Conservation (phyloP, 2,329 filamentous ascomycete genomes). For the Colletotrichum horii region DNA sequence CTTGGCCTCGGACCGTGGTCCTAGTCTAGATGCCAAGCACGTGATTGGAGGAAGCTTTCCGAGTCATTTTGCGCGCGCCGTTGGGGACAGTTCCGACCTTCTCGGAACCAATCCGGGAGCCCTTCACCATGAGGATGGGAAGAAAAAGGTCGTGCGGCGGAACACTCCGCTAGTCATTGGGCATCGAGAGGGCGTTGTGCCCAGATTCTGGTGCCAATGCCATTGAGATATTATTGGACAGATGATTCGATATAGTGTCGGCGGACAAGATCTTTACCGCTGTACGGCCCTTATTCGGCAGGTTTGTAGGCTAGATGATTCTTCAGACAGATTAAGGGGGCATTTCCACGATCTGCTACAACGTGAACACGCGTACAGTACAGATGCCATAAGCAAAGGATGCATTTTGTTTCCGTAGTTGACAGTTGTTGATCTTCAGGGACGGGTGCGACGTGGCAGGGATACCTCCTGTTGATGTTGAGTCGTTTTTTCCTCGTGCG, state of each 20-base stretch:
- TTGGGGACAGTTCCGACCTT: background rate
- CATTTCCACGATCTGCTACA: background rate
- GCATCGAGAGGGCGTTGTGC: background rate
- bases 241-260: background rate
- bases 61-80: conserved; percentile 1
- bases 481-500: background rate
- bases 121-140: background rate
- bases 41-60: background rate
- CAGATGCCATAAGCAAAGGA: background rate
- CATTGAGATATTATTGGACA: background rate
- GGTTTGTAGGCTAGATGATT: background rate
- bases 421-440: background rate
- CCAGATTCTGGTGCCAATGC: background rate
- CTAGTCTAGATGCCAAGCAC: background rate
- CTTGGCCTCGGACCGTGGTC: background rate
- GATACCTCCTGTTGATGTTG: background rate
- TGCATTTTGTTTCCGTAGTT: background rate
- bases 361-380: background rate
- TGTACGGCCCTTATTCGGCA: background rate
- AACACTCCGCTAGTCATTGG: background rate
- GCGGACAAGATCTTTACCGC: background rate
- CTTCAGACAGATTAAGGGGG: background rate
- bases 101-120: background rate
- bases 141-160: background rate
- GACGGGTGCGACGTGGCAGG: background rate